A percentile compares a stretch with the other conserved stretches of the same genome.
These are phyloP conservation scores for Periglandula ipomoeae DNA, from an alignment of 2,329 filamentous ascomycete genomes.

Conservation along the genomic window DNA sequence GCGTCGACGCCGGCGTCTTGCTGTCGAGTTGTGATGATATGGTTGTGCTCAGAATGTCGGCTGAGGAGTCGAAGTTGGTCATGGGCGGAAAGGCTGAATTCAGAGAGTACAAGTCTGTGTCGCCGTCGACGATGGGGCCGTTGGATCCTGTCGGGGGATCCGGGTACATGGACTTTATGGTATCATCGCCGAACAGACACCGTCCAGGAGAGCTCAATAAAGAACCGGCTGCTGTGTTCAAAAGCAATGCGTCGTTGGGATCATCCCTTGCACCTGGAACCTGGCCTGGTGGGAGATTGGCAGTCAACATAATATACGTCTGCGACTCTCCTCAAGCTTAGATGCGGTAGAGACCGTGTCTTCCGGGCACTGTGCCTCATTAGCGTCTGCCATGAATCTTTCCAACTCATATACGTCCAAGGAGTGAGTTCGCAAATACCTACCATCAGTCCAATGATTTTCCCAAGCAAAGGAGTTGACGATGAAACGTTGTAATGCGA, in stretches of 20 bases:
- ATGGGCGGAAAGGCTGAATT: neutral
- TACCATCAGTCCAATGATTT: neutral
- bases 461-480: neutral
- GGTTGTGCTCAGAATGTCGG: neutral
- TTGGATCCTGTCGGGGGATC: neutral
- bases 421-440: neutral
- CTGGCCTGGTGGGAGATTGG: neutral
- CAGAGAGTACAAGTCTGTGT: neutral
- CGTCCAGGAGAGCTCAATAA: neutral
- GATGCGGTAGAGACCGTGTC: neutral
- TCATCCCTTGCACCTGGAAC: neutral
- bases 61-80: neutral
- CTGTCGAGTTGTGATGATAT: neutral
- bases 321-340: neutral
- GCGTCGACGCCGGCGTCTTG: neutral
- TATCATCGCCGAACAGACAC: neutral
- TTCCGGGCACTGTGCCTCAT: neutral
- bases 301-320: neutral
- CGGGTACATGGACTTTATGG: neutral
- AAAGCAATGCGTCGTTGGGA: neutral
- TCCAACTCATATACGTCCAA: neutral
- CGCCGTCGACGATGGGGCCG: neutral
- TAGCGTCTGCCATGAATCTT: no score
- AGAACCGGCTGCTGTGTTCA: neutral
- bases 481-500: no score